A percentile compares a stretch with the other conserved stretches of the same genome.
These are phyloP conservation scores for Volutella citrinella DNA, from an alignment of 2,329 filamentous ascomycete species.

Conservation along the genomic window DNA sequence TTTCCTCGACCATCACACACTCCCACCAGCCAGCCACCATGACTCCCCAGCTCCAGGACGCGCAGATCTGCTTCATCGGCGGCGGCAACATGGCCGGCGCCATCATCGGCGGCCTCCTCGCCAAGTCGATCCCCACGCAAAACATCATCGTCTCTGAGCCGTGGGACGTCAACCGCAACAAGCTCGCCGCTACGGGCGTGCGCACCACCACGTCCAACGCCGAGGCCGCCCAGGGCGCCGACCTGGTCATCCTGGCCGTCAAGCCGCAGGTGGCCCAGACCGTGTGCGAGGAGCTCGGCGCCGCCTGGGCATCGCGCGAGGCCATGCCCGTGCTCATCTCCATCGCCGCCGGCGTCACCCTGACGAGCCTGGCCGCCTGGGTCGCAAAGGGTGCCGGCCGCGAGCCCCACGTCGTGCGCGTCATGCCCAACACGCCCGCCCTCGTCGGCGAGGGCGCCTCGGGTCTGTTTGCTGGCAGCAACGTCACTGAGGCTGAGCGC, in stretches of 20 bases:
- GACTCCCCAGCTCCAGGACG: conserved; percentile 26
- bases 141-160: conserved; percentile 49
- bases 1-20: not conserved
- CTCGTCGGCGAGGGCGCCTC: conserved; percentile 49
- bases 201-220: conserved; percentile 44
- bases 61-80: conserved; percentile 38
- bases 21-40: conserved; percentile 11
- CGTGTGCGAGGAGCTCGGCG: conserved; percentile 46
- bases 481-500: conserved; percentile 41
- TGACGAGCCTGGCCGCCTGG: conserved; percentile 42
- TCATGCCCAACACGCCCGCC: conserved; percentile 53
- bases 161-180: conserved; percentile 50
- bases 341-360: conserved; percentile 48
- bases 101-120: conserved; percentile 48
- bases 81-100: conserved; percentile 52
- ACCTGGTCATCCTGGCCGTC: conserved; percentile 48
- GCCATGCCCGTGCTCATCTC: conserved; percentile 44
- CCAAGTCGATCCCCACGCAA: conserved; percentile 39
- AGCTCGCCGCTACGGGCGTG: conserved; percentile 45
- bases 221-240: conserved; percentile 41
- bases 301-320: conserved; percentile 31
- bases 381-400: conserved; percentile 32
- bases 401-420: conserved; percentile 44
- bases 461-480: conserved; percentile 42
- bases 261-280: conserved; percentile 49